Base-by-base conservation (phyloP, 2,329 filamentous ascomycete species). In the Biscogniauxia marginata region DNA sequence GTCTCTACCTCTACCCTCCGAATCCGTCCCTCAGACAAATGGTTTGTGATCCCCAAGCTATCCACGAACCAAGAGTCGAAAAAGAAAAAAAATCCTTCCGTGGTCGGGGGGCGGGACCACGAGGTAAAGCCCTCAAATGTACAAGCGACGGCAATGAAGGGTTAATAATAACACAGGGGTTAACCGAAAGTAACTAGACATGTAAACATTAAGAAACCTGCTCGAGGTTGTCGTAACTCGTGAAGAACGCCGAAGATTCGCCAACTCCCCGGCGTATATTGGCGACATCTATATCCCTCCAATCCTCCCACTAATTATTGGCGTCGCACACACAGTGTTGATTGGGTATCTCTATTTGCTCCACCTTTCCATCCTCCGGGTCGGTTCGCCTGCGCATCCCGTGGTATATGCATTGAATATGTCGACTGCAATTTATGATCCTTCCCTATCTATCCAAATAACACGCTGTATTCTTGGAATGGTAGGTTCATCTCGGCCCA, bases 151-250 rank as follows among this genome's bases (percentile, higher is more conserved):
- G 64, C 30, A 52, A 50, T 59, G 62, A 62, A 64, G 59, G 52
- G 46, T 49, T 63, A 63, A 55, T 64, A 61, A 63, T 63, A 39
- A 39, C 30, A 70, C 64, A 66, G 43, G 53, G 50, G 48, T 53
- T 54, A 61, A 58, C 39, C 56, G 61, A 65, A 58, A 63, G 53
- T 48, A 62, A 66, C 50, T 70, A 70, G 60, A 61, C 63, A 70
- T 68, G 58, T 71, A 72, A 65, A 71, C 70, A 72, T 72, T 72
- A 72, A 60, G 57, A 49, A 67, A 59, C 57, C 49, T 63, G 56
- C 59, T 59, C 61, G 63, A 54, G 56, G 63, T 59, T 44, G 59
- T 67, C 65, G 58, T 68, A 63, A 65, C 46, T 67, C 66, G 57
- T 69, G 51, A 67, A 62, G 34, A 60, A 53, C 56, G 51, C 60